Evolutionary conservation across 371 early-diverging fungal genomes (phyloP), one percentile per base, ranked within the genome.

Genomic region (Mortierella sp.): DNA sequence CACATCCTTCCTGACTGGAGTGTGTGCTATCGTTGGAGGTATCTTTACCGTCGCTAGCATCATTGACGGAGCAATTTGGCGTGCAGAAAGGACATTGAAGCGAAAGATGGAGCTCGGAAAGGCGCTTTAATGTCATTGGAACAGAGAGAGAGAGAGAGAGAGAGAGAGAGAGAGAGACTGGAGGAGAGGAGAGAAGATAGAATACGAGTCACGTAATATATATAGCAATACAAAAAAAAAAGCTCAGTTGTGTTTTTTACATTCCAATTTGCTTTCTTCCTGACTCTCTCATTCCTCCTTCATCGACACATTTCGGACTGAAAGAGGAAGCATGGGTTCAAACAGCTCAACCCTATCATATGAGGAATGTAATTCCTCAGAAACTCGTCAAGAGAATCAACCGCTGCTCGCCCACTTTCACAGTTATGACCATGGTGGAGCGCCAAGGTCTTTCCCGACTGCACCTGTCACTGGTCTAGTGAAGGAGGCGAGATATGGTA

Each of bases 1-100:
- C 63, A 83, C 93, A 14, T 93, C 93, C 66, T 96, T 99, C 75
- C 70, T 99, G 47, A 97, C 98, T 11, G 93, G 93, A 40, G 89
- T 96, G 6, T 96, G 97, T 73, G 97, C 97, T 11, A 97, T 99
- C 64, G 89, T 98, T 0, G 98, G 99, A 54, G 98, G 98, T 51
- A 91, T 99, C 26, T 96, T 94, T 77, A 97, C 99, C 12, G 96
- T 98, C 5, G 97, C 98, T 18, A 94, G 97, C 10, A 87, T 99
- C 39, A 77, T 98, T n/a, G 98, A 98, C 75, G 89, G 92, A 40
- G 87, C 93, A 8, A 87, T 97, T n/a, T 99, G 95, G 87, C 91
- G 92, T 28, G 95, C 98, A 5, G 95, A 95, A 77, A 91, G 91
- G 64, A 88, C 92, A 2, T 70, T 97, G 47, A 91, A 90, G 81